Percentiles rank a stretch among this genome's conserved stretches.
Evolutionary conservation across 495 filamentous ascomycete species (phyloP).

Genomic region (Sabuloglossum arenarium): DNA sequence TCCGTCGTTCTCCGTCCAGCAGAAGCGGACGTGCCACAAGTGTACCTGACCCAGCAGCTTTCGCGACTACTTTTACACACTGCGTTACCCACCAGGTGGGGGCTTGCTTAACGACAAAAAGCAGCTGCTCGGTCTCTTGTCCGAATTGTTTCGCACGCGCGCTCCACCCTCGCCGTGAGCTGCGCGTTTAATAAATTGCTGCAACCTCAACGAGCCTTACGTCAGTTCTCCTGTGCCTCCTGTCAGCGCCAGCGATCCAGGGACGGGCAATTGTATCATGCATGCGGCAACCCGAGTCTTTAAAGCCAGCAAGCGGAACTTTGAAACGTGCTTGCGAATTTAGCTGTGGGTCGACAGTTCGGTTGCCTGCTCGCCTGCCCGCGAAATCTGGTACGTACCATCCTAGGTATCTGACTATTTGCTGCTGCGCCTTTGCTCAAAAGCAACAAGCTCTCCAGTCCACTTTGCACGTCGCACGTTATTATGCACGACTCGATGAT

Average conservation of each 20-base stretch:
- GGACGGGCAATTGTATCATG: background rate
- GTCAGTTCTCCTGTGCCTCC: background rate
- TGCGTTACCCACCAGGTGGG: background rate
- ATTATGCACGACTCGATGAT: constrained; percentile 1
- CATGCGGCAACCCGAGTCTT: background rate
- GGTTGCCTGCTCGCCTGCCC: background rate
- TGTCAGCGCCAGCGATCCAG: background rate
- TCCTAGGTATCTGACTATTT: no score
- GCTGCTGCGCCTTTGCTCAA: no score
- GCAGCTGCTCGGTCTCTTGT: no score
- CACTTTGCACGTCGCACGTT: no score
- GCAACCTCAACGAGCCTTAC: background rate
- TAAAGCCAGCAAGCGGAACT: constrained; percentile 2
- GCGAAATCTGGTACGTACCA: background rate
- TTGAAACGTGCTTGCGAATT: background rate
- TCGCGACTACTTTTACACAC: background rate
- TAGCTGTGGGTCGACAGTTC: constrained; percentile 2
- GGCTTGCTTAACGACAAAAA: background rate
- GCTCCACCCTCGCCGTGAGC: background rate
- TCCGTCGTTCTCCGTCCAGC: background rate
- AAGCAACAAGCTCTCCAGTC: no score
- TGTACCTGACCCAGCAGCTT: background rate
- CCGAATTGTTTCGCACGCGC: no score
- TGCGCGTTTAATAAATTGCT: background rate
- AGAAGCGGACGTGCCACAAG: background rate